Evolutionary conservation across 1,284 basidiomycete genomes (phyloP).

Genomic region (Grifola frondosa): DNA sequence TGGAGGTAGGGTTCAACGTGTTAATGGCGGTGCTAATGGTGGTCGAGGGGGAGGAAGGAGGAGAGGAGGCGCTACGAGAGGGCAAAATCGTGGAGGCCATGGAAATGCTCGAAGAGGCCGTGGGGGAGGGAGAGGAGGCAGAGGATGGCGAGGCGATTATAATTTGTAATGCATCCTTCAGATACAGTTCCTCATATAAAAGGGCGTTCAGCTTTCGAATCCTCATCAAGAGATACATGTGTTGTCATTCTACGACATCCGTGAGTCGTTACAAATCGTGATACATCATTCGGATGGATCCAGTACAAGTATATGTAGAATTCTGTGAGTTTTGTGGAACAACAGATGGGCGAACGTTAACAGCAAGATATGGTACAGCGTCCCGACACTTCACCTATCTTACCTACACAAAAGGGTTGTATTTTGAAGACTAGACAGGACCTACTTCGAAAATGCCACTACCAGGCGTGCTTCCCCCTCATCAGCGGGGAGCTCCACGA

Average conservation of each 20-base stretch:
- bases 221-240: too few species aligned
- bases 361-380: neutral
- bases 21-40: neutral
- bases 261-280: too few species aligned
- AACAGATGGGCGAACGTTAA: neutral
- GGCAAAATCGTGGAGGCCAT: too few species aligned
- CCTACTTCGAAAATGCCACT: too few species aligned
- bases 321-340: neutral
- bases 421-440: neutral
- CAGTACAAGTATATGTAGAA: neutral
- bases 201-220: neutral
- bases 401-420: too few species aligned
- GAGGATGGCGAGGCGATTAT: neutral
- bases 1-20: neutral
- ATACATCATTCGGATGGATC: neutral
- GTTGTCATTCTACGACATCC: too few species aligned
- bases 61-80: too few species aligned
- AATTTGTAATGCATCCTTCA: neutral
- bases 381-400: too few species aligned
- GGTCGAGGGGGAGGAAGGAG: too few species aligned
- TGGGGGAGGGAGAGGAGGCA: slow-evolving; percentile 3
- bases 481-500: neutral
- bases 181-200: too few species aligned
- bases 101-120: neutral
- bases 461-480: too few species aligned